These are phyloP conservation scores for Helotiales sp. DNA, from an alignment of 2,329 filamentous ascomycete genomes.

Conservation along the genomic window DNA sequence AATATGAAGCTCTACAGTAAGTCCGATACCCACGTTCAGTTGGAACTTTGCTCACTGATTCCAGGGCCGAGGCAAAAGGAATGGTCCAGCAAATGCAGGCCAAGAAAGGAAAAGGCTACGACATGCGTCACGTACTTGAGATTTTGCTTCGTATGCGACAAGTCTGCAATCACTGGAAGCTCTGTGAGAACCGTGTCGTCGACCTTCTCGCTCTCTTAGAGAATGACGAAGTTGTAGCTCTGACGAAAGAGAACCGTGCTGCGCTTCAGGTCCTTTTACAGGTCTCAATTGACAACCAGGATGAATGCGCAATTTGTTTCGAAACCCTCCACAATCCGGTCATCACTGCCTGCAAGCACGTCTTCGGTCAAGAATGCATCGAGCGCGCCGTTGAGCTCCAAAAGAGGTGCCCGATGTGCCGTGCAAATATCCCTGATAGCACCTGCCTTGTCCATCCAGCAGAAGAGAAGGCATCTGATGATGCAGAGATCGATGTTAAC, in stretches of 20 bases:
- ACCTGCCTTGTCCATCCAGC: conserved; percentile 67
- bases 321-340: conserved; percentile 71
- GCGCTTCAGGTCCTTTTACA: conserved; percentile 75
- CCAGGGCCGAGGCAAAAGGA: conserved; percentile 70
- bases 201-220: conserved; percentile 71
- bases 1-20: conserved; percentile 73
- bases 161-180: conserved; percentile 84
- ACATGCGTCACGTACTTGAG: conserved; percentile 71
- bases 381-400: conserved; percentile 71
- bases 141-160: conserved; percentile 81
- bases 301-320: conserved; percentile 81
- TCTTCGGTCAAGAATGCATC: conserved; percentile 76
- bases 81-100: conserved; percentile 61
- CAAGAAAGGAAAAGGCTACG: conserved; percentile 42
- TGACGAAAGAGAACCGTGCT: conserved; percentile 70
- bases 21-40: conserved; percentile 30
- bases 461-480: conserved; percentile 47
- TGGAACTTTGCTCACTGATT: conserved; percentile 26
- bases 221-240: conserved; percentile 61
- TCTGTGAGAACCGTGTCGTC: conserved; percentile 73
- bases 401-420: conserved; percentile 83
- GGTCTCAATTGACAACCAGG: conserved; percentile 75
- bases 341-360: conserved; percentile 83
- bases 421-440: conserved; percentile 62
- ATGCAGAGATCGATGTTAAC: conserved; percentile 57